Percentiles rank a stretch among this genome's conserved stretches.
Evolutionary conservation across 75 land plant genomes (phyloP).

Genomic region (Picea sitchensis): DNA sequence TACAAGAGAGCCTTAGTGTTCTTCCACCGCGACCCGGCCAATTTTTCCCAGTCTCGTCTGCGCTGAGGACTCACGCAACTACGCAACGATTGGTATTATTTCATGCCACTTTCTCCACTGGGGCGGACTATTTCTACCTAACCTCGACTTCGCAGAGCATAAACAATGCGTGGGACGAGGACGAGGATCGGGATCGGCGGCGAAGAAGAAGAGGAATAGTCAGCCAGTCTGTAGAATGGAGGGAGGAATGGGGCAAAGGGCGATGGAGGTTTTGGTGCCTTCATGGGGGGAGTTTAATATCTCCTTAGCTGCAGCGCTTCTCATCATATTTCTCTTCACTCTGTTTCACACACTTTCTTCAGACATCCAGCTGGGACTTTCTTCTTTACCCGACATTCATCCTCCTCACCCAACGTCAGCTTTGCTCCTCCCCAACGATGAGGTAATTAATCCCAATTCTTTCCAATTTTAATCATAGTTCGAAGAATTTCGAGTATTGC

Average conservation of each 20-base stretch:
- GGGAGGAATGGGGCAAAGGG: conserved; percentile 5
- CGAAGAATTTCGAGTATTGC: no score
- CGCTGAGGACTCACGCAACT: no score
- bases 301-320: conserved; percentile 30
- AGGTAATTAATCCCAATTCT: background rate
- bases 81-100: no score
- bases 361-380: background rate
- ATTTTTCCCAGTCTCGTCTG: no score
- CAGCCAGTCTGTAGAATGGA: no score
- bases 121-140: no score
- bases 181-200: background rate
- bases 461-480: no score
- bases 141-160: no score
- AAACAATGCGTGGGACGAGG: no score
- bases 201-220: background rate
- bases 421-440: conserved; percentile 2
- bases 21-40: no score
- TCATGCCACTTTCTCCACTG: no score
- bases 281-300: conserved; percentile 42
- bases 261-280: conserved; percentile 30
- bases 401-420: background rate
- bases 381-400: background rate
- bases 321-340: conserved; percentile 17
- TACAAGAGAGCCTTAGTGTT: no score
- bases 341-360: conserved; percentile 11